phyloP scores from a whole-genome alignment of 176 grass and related monocot genomes.

The Zizania latifolia region DNA sequence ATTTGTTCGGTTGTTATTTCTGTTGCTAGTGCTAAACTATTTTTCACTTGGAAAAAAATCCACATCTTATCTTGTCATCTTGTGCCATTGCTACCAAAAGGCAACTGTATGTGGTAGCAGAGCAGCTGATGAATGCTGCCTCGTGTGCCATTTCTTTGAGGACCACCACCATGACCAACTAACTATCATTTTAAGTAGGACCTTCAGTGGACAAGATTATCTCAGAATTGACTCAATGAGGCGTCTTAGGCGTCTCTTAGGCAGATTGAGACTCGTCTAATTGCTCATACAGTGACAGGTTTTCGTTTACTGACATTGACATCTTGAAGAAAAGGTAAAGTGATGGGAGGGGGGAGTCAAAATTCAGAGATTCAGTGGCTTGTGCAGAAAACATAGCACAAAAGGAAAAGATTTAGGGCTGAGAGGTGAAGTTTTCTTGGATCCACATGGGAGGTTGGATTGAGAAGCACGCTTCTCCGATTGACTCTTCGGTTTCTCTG shows the following conservation, averaged over 20 bases:
- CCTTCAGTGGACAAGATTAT: constrained; percentile 24
- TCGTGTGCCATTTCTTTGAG: constrained; percentile 10
- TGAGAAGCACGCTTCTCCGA: constrained; percentile 47
- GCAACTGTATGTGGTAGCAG: not conserved
- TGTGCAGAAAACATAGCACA: not conserved
- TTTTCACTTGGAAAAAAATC: not conserved
- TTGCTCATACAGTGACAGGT: not conserved
- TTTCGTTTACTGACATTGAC: constrained; percentile 8
- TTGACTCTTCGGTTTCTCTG: constrained; percentile 19
- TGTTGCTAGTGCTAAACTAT: constrained; percentile 2
- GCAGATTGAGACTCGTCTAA: constrained; percentile 1
- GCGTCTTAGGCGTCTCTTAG: constrained; percentile 15
- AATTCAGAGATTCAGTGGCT: not conserved
- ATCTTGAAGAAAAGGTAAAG: not conserved
- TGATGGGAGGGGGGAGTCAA: not conserved
- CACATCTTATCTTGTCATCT: constrained; percentile 1
- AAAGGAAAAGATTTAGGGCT: not conserved
- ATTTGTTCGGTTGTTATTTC: not conserved
- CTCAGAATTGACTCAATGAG: constrained; percentile 39
- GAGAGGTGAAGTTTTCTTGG: constrained; percentile 27
- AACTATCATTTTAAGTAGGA: constrained; percentile 28
- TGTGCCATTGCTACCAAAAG: not conserved
- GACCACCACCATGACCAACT: constrained; percentile 15
- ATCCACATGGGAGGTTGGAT: constrained; percentile 36
- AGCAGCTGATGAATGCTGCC: constrained; percentile 2